Conservation (phyloP, 1,139 yeast genomes). For the Debaryomyces udenii region DNA sequence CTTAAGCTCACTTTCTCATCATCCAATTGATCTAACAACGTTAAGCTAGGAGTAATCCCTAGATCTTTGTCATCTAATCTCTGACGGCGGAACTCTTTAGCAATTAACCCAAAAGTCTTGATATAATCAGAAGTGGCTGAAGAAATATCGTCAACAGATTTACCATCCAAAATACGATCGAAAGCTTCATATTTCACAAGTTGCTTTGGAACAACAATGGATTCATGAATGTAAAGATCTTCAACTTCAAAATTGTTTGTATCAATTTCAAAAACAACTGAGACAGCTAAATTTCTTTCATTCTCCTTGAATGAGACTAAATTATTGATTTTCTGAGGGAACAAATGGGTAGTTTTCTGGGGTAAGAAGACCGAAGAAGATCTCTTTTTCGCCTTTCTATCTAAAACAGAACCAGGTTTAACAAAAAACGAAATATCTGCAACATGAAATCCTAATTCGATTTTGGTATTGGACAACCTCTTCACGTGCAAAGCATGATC, state of each 20-base stretch:
- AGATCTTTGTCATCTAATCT: constrained; percentile 58
- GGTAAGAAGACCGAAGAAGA: constrained; percentile 89
- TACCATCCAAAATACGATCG: constrained; percentile 49
- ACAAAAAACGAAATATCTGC: constrained; percentile 76
- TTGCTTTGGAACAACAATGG: constrained; percentile 65
- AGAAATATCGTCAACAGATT: constrained; percentile 37
- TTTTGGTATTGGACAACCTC: constrained; percentile 56
- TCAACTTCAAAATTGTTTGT: constrained; percentile 72
- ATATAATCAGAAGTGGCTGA: constrained; percentile 70
- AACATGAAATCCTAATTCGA: constrained; percentile 79
- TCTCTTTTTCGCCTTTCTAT: constrained; percentile 88
- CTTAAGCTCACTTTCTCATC: constrained; percentile 77
- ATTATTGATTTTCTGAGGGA: constrained; percentile 67
- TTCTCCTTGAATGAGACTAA: constrained; percentile 65
- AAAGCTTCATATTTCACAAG: constrained; percentile 54
- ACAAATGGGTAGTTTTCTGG: constrained; percentile 70
- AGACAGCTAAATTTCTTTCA: constrained; percentile 66
- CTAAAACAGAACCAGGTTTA: constrained; percentile 73
- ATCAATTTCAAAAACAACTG: constrained; percentile 82
- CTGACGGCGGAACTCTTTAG: constrained; percentile 73
- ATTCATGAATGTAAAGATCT: constrained; percentile 77
- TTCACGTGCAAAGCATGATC: constrained; percentile 85
- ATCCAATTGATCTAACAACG: constrained; percentile 78
- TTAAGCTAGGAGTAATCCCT: constrained; percentile 57
- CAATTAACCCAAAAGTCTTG: constrained; percentile 63